Base-by-base conservation (phyloP, 208 protist species). In the Porcisia deanei region DNA sequence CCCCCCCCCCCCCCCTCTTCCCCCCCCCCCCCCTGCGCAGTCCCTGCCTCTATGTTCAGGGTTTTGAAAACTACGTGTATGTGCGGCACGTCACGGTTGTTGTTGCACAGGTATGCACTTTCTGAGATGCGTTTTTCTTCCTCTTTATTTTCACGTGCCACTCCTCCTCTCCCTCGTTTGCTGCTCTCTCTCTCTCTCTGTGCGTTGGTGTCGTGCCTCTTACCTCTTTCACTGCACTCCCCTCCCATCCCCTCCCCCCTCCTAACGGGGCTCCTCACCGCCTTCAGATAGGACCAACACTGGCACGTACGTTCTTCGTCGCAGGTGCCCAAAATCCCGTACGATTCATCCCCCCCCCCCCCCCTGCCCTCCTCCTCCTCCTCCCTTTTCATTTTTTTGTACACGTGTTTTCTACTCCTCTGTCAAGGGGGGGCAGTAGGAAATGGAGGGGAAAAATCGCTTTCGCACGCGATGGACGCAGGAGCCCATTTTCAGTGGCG, bases 401-500 rank as follows among this genome's bases (percentile, higher is more conserved):
- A 52, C 47, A 52, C 47, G 47, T 1, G 47, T 52, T 52, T 5
- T 8, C 63, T 67, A 22, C 43, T n/a, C 65, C n/a, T 67, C n/a
- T 55, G 4, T 69, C 1, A 53, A 41, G 4, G 5, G 60, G 4
- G 2, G 60, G 9, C 34, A 7, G 34, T 45, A 39, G 12, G 20
- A 47, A 69, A 97, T 97, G 90, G 90, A 96, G 67, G 94, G 94
- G 16, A 95, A 94, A 65, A 97, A 96, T 73, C 95, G 90, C 75
- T 97, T 97, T 75, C 87, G 91, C 49, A 94, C 87, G 58, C 78
- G 77, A 30, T 96, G 94, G 91, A 88, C 88, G 45, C 91, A 97
- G 76, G 68, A 83, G 45, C 94, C 94, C n/a, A 79, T 96, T 25
- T 97, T 93, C 80, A 96, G 91, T 73, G 94, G 94, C 55, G 94